A percentile compares a stretch with the other conserved stretches of the same genome.
Evolutionary conservation across 306 rosid species (phyloP).

Genomic region (Crotalaria pallida): DNA sequence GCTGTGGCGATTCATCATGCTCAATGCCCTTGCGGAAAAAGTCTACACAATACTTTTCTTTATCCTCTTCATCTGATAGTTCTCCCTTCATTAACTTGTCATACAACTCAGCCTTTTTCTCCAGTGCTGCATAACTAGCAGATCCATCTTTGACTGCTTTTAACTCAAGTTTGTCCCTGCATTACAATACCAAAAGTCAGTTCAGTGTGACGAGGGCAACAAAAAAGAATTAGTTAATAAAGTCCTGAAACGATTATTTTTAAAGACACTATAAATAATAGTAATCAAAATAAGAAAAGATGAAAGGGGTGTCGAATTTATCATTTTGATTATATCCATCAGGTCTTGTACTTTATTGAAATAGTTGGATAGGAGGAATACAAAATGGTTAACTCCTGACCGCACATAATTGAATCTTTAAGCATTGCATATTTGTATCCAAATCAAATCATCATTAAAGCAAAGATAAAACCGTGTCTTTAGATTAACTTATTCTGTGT

Average conservation of each 20-base stretch:
- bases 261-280: not conserved
- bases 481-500: not conserved
- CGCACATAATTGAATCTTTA: not conserved
- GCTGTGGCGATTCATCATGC: conserved; percentile 45
- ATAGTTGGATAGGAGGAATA: not conserved
- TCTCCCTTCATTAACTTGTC: conserved; percentile 79
- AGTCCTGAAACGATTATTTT: not conserved
- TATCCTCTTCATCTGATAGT: conserved; percentile 80
- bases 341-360: not conserved
- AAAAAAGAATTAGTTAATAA: not conserved
- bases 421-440: not conserved
- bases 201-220: not conserved
- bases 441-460: not conserved
- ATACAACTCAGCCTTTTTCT: conserved; percentile 75
- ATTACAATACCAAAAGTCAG: conserved; percentile 1
- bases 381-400: not conserved
- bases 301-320: not conserved
- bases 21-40: conserved; percentile 68
- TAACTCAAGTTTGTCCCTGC: conserved; percentile 90
- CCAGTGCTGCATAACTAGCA: conserved; percentile 76
- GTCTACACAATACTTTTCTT: conserved; percentile 90
- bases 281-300: not conserved
- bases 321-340: not conserved
- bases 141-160: conserved; percentile 85
- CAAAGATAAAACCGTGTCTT: too few species aligned